phyloP scores from a whole-genome alignment of 371 early-diverging fungal species.

The Syncephalastrum racemosum region DNA sequence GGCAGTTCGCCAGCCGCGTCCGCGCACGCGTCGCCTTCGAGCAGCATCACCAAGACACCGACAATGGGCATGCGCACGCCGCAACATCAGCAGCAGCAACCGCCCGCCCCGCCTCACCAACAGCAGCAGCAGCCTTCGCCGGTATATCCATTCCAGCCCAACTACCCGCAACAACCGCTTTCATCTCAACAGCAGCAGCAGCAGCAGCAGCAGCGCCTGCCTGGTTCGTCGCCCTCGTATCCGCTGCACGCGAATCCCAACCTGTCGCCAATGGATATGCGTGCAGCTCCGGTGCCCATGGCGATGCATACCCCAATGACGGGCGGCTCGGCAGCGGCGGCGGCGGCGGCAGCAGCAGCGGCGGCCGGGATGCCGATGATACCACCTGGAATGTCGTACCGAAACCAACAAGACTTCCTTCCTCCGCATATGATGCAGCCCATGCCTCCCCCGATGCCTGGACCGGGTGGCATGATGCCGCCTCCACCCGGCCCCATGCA shows the following conservation, averaged over 20 bases:
- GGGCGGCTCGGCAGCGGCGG: neutral
- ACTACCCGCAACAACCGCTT: too few relatives aligned
- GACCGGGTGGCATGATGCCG: conserved; percentile 34
- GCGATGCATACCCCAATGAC: too few relatives aligned
- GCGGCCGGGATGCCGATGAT: conserved; percentile 17
- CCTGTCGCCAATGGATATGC: too few relatives aligned
- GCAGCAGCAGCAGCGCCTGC: too few relatives aligned
- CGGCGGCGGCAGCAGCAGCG: neutral
- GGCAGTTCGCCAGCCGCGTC: conserved; percentile 16
- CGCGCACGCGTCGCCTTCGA: conserved; percentile 20
- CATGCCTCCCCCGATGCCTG: conserved; percentile 32
- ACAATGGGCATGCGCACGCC: neutral
- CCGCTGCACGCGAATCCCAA: too few relatives aligned
- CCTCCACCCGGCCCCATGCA: conserved; percentile 4
- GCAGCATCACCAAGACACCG: conserved; percentile 6
- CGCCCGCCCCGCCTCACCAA: conserved; percentile 3
- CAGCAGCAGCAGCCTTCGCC: conserved; percentile 17
- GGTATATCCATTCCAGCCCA: conserved; percentile 8
- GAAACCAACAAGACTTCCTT: conserved; percentile 21
- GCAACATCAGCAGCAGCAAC: conserved; percentile 13
- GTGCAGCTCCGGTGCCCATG: too few relatives aligned
- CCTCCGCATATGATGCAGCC: conserved; percentile 37
- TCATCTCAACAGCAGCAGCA: too few relatives aligned
- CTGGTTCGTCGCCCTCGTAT: too few relatives aligned
- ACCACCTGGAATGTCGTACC: conserved; percentile 13